These are phyloP conservation scores for Cutaneotrichosporon sp. DNA, from an alignment of 1,284 basidiomycete species.

Conservation along the genomic window DNA sequence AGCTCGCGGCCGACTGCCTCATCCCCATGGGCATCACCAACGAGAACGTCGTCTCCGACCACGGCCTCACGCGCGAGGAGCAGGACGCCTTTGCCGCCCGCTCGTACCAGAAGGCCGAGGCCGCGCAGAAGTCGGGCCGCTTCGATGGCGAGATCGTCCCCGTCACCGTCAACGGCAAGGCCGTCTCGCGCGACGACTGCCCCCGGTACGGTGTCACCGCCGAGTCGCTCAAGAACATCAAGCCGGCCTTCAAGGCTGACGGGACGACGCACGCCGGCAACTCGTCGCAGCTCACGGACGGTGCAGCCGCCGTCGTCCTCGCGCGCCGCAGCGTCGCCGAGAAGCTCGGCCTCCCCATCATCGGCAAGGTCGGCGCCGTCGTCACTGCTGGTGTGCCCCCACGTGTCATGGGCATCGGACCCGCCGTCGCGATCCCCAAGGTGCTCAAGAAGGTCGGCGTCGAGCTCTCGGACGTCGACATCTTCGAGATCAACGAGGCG, in stretches of 20 bases:
- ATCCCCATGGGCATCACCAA: slow-evolving; percentile 95
- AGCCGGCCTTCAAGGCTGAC: slow-evolving; percentile 80
- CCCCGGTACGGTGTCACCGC: slow-evolving; percentile 82
- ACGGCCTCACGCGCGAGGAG: slow-evolving; percentile 62
- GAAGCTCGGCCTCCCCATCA: slow-evolving; percentile 78
- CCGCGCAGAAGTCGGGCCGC: slow-evolving; percentile 78
- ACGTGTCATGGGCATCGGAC: slow-evolving; percentile 84
- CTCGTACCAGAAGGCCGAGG: slow-evolving; percentile 76
- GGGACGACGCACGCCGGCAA: slow-evolving; percentile 61
- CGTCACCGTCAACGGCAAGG: slow-evolving; percentile 61
- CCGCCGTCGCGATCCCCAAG: slow-evolving; percentile 81
- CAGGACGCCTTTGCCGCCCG: slow-evolving; percentile 86
- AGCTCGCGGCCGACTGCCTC: slow-evolving; percentile 84
- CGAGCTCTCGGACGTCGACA: slow-evolving; percentile 71
- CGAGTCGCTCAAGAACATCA: slow-evolving; percentile 77
- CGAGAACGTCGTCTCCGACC: slow-evolving; percentile 73
- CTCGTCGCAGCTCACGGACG: slow-evolving; percentile 89
- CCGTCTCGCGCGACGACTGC: slow-evolving; percentile 81
- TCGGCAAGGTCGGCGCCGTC: slow-evolving; percentile 83
- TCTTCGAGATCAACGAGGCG: slow-evolving; percentile 84
- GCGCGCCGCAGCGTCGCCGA: slow-evolving; percentile 78
- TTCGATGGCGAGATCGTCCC: slow-evolving; percentile 87
- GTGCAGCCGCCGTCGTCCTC: slow-evolving; percentile 89
- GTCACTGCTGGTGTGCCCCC: slow-evolving; percentile 76
- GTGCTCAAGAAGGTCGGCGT: slow-evolving; percentile 67